These are phyloP conservation scores for Leptomonas pyrrhocoris DNA, from an alignment of 208 protist species.

Conservation along the genomic window DNA sequence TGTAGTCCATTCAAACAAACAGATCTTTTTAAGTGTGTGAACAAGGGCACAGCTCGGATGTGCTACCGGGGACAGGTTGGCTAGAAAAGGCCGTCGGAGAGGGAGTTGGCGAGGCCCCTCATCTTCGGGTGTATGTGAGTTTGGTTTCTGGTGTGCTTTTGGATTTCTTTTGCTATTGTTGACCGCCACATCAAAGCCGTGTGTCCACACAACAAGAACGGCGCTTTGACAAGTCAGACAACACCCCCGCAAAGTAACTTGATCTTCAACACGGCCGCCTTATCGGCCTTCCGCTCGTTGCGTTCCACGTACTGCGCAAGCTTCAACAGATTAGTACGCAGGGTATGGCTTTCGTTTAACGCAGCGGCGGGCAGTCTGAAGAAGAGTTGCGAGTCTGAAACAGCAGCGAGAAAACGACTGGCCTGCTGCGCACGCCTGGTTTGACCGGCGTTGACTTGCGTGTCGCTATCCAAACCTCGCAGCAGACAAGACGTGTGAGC, in stretches of 20 bases:
- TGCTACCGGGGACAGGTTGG: background rate
- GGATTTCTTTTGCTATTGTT: too few species aligned
- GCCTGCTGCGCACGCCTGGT: too few species aligned
- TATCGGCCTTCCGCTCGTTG: background rate
- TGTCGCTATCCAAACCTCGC: background rate
- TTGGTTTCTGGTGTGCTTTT: too few species aligned
- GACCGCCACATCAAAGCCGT: too few species aligned
- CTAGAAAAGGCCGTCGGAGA: background rate
- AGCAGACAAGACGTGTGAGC: background rate
- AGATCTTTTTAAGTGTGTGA: too few species aligned
- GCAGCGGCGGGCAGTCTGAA: background rate
- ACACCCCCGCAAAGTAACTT: slow-evolving; percentile 16
- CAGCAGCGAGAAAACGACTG: slow-evolving; percentile 13
- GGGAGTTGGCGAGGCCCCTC: too few species aligned
- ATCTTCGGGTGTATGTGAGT: too few species aligned
- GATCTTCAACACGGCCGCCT: slow-evolving; percentile 12
- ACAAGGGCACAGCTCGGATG: too few species aligned
- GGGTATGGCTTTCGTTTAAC: background rate
- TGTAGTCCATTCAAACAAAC: too few species aligned
- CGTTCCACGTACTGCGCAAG: slow-evolving; percentile 10
- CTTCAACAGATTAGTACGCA: background rate
- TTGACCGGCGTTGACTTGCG: background rate
- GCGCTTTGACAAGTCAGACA: background rate
- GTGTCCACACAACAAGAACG: too few species aligned
- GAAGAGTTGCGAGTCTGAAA: slow-evolving; percentile 14